These are phyloP conservation scores for Erodium chrysanthum DNA, from an alignment of 441 rosid species.

Conservation along the genomic window DNA sequence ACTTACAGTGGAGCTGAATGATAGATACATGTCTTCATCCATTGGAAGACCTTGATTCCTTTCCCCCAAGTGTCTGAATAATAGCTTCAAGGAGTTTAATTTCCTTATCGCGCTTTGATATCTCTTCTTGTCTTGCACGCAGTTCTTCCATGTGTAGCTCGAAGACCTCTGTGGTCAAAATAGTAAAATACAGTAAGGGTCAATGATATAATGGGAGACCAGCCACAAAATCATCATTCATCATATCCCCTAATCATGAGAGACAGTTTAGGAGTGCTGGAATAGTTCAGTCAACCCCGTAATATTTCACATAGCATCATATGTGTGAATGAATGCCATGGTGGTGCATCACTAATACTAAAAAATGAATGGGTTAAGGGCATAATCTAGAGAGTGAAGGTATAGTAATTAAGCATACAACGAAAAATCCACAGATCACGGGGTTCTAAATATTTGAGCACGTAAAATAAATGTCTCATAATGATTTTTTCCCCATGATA, in stretches of 20 bases:
- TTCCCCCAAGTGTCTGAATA: conserved; percentile 83
- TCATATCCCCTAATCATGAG: neutral
- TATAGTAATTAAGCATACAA: no score
- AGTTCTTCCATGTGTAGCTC: conserved; percentile 84
- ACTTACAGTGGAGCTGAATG: neutral
- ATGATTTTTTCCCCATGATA: no score
- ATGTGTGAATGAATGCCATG: neutral
- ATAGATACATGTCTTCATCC: conserved; percentile 12
- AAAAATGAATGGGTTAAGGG: no score
- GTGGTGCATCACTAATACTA: neutral
- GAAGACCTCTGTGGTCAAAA: conserved; percentile 58
- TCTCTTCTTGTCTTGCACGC: conserved; percentile 77
- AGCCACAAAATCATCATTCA: no score
- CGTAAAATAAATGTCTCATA: no score
- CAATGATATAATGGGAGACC: no score
- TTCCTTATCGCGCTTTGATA: conserved; percentile 62
- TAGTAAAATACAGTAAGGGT: neutral
- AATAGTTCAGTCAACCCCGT: neutral
- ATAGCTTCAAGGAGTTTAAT: conserved; percentile 88
- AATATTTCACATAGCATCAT: neutral
- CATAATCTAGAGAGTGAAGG: no score
- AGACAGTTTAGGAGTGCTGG: neutral
- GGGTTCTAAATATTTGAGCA: no score
- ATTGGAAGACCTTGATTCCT: conserved; percentile 29
- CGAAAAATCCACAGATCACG: no score